Base-by-base conservation (phyloP, 768 basidiomycete genomes). In the Pleurotus platypus region DNA sequence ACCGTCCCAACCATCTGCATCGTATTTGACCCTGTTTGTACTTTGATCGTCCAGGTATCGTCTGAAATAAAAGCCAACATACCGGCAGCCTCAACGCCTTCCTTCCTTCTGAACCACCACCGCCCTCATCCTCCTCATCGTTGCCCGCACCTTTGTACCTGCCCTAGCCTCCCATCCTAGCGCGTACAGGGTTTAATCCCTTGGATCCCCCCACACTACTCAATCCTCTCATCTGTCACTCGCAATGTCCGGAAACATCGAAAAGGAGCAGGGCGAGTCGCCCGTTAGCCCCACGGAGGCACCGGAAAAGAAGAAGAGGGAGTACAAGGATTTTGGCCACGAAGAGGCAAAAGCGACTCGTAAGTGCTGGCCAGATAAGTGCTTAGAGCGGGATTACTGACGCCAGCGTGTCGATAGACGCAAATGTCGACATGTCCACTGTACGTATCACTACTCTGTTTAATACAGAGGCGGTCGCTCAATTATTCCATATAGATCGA, bases 321-420 rank as follows among this genome's bases (percentile, higher is more conserved):
- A 90, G 76, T 93, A 93, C 78, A 93, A 89, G 79, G 91, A 92
- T 43, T 89, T 92, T 57, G 83, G 81, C 58, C 86, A 92, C 67
- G 89, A 90, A 2, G 75, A 85, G 49, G 78, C 84, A 53, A 82
- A 83, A 62, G 72, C 86, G 43, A 81, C 85, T 56, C 87, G 90
- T 91, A 67, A 49, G 89, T 79, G 18, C 69, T 38, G 16, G 20
- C n/a, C 39, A 27, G 16, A 56, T 57, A 51, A 26, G 49, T 51
- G 27, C 18, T 22, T 55, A 9, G 26, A 37, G 49, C 35, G 62
- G 56, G 57, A 57, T 63, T 46, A 60, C 45, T 59, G 57, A 51
- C 22, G 62, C 62, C 58, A 27, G 45, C 30, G 38, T 12, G 60
- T 57, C 30, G 11, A 58, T 60, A 92, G 90, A 92, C 70, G 92